Conservation (phyloP, 345 rosid species). For the Mallotus nudiflorus region DNA sequence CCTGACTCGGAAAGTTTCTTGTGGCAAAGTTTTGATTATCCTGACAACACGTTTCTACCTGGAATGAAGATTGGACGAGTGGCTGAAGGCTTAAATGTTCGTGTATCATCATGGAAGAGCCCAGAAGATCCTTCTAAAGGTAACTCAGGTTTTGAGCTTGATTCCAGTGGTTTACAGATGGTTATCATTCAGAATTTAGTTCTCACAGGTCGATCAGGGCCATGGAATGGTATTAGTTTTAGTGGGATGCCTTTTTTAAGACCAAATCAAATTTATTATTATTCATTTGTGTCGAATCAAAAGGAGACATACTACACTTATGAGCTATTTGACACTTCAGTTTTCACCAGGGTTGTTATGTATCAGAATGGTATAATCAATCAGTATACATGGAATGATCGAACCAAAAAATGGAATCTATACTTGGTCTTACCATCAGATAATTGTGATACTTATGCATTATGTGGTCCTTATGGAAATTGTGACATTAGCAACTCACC, state of each 20-base stretch:
- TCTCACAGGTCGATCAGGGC: constrained; percentile 9
- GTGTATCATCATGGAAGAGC: constrained; percentile 13
- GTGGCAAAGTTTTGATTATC: constrained; percentile 32
- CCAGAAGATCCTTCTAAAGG: constrained; percentile 24
- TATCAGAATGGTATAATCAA: not conserved
- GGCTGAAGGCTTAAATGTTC: not conserved
- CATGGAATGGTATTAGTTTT: constrained; percentile 22
- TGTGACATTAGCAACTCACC: constrained; percentile 10
- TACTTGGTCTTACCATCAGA: not conserved
- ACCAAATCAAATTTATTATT: not conserved
- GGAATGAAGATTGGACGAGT: constrained; percentile 17
- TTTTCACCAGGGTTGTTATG: not conserved
- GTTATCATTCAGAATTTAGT: not conserved
- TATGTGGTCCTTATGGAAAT: constrained; percentile 21
- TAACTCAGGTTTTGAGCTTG: not conserved
- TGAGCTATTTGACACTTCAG: not conserved
- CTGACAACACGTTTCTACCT: constrained; percentile 22
- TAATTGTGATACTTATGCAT: constrained; percentile 13
- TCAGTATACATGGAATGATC: constrained; percentile 13
- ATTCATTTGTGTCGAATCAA: not conserved
- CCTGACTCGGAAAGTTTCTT: not conserved
- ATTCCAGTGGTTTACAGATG: constrained; percentile 4
- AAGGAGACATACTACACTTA: not conserved
- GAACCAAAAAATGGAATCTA: not conserved
- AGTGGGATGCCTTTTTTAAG: not conserved